These are phyloP conservation scores for Phytophthora vignae DNA, from an alignment of 352 stramenopile genomes.

Conservation along the genomic window DNA sequence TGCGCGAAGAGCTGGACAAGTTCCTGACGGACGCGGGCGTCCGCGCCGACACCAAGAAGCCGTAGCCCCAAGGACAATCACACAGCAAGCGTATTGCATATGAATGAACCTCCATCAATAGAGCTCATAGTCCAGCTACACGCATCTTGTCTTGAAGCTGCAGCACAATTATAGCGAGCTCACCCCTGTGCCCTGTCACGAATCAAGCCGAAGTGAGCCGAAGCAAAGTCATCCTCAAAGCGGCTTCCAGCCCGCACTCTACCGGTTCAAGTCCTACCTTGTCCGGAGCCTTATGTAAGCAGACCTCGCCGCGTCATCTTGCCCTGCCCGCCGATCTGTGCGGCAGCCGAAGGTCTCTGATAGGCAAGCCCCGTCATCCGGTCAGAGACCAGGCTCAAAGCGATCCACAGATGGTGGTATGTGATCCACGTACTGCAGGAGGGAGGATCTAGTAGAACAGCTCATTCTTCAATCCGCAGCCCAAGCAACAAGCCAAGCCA, in stretches of 20 bases:
- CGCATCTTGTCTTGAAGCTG: constrained; percentile 6
- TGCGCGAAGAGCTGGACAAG: constrained; percentile 42
- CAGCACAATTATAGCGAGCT: background rate
- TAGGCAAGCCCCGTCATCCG: constrained; percentile 7
- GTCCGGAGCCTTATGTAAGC: constrained; percentile 25
- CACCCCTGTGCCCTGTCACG: background rate
- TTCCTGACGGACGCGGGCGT: constrained; percentile 24
- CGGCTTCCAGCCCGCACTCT: background rate
- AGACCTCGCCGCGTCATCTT: constrained; percentile 19
- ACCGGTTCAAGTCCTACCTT: constrained; percentile 22
- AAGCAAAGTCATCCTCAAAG: background rate
- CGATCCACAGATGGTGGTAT: background rate
- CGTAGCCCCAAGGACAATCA: constrained; percentile 4
- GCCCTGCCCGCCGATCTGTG: constrained; percentile 2
- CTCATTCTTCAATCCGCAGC: constrained; percentile 34
- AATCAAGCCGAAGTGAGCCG: background rate
- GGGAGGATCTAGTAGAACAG: constrained; percentile 1
- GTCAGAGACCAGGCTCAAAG: constrained; percentile 22
- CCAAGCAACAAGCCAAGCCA: constrained; percentile 1
- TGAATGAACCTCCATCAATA: constrained; percentile 6
- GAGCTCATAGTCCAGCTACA: constrained; percentile 6
- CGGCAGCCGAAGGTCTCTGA: constrained; percentile 2
- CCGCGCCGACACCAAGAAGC: constrained; percentile 9
- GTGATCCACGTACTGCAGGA: constrained; percentile 7
- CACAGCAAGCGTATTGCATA: constrained; percentile 17